A percentile compares a stretch with the other conserved stretches of the same genome.
These are phyloP conservation scores for Globisporangium echinulatum DNA, from an alignment of 352 stramenopile species.

Conservation along the genomic window DNA sequence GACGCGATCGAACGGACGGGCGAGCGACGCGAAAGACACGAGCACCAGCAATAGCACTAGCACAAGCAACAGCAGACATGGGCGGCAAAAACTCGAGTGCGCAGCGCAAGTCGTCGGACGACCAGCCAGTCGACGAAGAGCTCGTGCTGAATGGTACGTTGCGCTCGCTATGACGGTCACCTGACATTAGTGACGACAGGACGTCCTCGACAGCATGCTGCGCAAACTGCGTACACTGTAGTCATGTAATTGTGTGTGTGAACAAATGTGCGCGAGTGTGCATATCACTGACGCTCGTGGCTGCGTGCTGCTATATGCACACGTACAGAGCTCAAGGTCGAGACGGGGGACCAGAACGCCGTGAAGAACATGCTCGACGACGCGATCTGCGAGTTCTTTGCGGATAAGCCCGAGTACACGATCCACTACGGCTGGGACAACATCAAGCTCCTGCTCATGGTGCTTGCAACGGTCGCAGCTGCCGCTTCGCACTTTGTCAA, in stretches of 20 bases:
- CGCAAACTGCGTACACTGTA: neutral
- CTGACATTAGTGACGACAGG: too few relatives aligned
- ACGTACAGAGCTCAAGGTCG: slow-evolving; percentile 45
- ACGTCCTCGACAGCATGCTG: neutral
- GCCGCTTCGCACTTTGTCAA: slow-evolving; percentile 71
- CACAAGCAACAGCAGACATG: slow-evolving; percentile 3
- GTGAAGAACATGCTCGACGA: slow-evolving; percentile 87
- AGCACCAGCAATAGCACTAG: slow-evolving; percentile 1
- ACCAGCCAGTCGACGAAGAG: slow-evolving; percentile 40
- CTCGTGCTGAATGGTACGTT: slow-evolving; percentile 60
- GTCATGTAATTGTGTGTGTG: too few relatives aligned
- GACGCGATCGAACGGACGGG: neutral
- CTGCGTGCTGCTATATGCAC: neutral
- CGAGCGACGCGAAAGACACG: neutral
- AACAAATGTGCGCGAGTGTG: neutral
- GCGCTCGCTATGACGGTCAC: too few relatives aligned
- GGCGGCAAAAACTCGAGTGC: slow-evolving; percentile 9
- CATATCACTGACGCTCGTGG: neutral
- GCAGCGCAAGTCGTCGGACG: slow-evolving; percentile 47
- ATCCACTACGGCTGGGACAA: slow-evolving; percentile 83
- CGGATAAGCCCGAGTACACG: slow-evolving; percentile 43
- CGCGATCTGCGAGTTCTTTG: slow-evolving; percentile 66
- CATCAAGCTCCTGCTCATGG: slow-evolving; percentile 75
- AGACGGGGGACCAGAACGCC: slow-evolving; percentile 80
- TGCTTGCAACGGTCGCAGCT: slow-evolving; percentile 50